Percentiles rank a stretch among this genome's conserved stretches.
These are phyloP conservation scores for Botryotinia convoluta DNA, from an alignment of 2,329 filamentous ascomycete species.

Conservation along the genomic window DNA sequence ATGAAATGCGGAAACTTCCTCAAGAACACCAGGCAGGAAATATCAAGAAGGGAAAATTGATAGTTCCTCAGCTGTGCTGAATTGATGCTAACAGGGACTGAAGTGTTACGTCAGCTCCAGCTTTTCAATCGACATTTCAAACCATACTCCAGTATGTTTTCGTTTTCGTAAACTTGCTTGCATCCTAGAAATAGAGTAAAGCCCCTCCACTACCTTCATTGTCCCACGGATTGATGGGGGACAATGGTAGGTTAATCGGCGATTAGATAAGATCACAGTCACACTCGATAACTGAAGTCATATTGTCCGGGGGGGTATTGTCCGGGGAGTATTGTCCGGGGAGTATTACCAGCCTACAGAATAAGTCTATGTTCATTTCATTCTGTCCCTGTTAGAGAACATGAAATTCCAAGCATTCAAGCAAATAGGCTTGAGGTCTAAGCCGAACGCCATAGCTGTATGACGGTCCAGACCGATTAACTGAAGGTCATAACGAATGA, in stretches of 20 bases:
- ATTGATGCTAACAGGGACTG: not conserved
- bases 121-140: not conserved
- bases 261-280: conserved; percentile 8
- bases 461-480: not conserved
- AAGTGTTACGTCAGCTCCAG: not conserved
- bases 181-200: not conserved
- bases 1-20: not conserved
- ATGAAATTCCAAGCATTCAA: not conserved
- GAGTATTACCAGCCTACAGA: not conserved
- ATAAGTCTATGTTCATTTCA: not conserved
- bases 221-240: not conserved
- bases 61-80: not conserved
- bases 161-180: not conserved
- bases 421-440: not conserved
- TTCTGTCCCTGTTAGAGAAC: too few relatives aligned
- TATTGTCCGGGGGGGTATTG: not conserved
- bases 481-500: not conserved
- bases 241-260: not conserved
- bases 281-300: not conserved
- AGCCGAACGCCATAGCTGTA: not conserved
- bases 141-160: not conserved
- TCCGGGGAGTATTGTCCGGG: not conserved
- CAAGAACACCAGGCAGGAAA: not conserved
- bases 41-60: not conserved
- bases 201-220: not conserved